Evolutionary conservation across 1,139 yeast genomes (phyloP).

Genomic region (Wickerhamomyces sp.): DNA sequence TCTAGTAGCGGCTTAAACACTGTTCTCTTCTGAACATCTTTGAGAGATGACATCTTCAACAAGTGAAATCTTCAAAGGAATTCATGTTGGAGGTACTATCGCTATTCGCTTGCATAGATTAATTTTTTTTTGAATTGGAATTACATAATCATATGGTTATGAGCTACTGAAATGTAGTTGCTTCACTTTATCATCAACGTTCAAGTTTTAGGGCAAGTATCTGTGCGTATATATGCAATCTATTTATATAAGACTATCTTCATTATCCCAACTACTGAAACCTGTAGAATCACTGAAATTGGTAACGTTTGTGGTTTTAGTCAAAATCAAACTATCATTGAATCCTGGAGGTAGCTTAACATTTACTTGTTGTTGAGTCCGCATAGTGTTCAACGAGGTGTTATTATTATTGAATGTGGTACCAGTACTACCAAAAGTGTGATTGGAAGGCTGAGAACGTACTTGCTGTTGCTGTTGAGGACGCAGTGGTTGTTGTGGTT

Average conservation of each 20-base stretch:
- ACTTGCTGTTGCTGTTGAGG: too few relatives aligned
- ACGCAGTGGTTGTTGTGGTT: not conserved
- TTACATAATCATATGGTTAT: too few relatives aligned
- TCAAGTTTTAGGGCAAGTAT: too few relatives aligned
- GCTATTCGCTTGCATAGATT: not conserved
- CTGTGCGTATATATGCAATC: too few relatives aligned
- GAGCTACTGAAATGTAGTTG: too few relatives aligned
- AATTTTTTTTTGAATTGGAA: too few relatives aligned
- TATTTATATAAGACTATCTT: not conserved
- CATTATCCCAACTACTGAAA: not conserved
- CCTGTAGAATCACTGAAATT: not conserved
- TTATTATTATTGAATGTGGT: not conserved
- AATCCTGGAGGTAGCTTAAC: not conserved
- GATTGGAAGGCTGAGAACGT: too few relatives aligned
- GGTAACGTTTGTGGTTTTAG: not conserved
- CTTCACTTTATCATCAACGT: too few relatives aligned
- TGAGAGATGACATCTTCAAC: constrained; percentile 12
- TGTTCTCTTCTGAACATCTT: constrained; percentile 39
- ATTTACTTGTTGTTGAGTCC: not conserved
- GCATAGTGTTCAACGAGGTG: not conserved
- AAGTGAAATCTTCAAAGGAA: too few relatives aligned
- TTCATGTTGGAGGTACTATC: too few relatives aligned
- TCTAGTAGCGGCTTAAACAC: constrained; percentile 58
- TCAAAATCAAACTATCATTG: not conserved
- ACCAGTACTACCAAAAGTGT: not conserved